Evolutionary conservation across 768 basidiomycete genomes (phyloP).

Genomic region (Agaricus subrufescens): DNA sequence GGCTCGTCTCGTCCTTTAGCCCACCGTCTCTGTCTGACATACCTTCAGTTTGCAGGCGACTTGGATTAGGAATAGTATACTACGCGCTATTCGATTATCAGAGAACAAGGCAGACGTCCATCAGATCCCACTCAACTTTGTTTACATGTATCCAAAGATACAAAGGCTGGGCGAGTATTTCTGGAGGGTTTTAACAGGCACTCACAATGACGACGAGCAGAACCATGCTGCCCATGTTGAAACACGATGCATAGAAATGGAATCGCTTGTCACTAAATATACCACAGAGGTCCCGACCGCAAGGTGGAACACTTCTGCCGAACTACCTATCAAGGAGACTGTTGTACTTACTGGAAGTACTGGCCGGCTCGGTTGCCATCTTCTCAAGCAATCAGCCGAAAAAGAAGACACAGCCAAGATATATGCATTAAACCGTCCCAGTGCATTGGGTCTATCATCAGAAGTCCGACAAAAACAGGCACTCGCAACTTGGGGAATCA

Average conservation of each 20-base stretch:
- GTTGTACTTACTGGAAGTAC: conserved; percentile 36
- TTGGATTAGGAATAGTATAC: conserved; percentile 33
- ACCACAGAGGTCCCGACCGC: neutral
- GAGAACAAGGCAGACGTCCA: conserved; percentile 15
- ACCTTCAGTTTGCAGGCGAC: conserved; percentile 32
- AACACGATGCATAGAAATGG: neutral
- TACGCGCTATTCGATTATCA: conserved; percentile 24
- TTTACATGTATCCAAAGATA: conserved; percentile 32
- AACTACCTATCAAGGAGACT: neutral
- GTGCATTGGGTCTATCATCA: neutral
- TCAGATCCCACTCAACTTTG: conserved; percentile 24
- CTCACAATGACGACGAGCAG: neutral
- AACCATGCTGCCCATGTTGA: neutral
- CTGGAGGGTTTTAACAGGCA: neutral
- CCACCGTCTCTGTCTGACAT: neutral
- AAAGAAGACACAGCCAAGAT: conserved; percentile 17
- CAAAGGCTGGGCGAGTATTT: neutral
- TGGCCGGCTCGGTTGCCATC: conserved; percentile 31
- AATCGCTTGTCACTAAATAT: neutral
- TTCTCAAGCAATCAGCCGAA: conserved; percentile 23
- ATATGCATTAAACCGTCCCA: conserved; percentile 11
- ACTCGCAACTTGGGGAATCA: neutral
- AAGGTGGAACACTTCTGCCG: neutral
- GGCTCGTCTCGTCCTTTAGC: conserved; percentile 15
- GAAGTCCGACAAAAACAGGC: neutral